Base-by-base conservation (phyloP, 371 early-diverging fungal species). In the Blakeslea trispora region DNA sequence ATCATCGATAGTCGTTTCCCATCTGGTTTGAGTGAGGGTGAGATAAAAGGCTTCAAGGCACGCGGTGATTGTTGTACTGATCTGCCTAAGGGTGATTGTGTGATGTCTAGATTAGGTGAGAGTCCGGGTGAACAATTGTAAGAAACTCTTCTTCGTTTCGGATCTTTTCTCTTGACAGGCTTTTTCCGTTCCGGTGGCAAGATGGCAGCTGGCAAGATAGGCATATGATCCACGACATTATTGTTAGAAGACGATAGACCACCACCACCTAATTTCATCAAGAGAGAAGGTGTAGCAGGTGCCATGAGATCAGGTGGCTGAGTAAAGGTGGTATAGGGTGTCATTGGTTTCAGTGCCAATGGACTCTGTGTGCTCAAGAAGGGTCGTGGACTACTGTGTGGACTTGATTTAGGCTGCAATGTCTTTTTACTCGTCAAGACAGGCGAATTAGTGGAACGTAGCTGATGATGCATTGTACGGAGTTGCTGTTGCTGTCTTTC, bases 191-290 rank as follows among this genome's bases (percentile, higher is more conserved):
- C 50, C 22, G 58, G 55, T 34, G 62, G 61, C n/a, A 71, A 28
- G 51, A 77, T 68, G 28, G 79, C 68, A n/a, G 67, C 75, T 15
- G 79, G 77, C 47, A 75, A 32, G 15, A 64, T 50, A 40, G 66
- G 56, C 66, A 74, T 68, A 44, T 68, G 61, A 21, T 74, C 74
- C 1, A 75, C 71, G n/a, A 63, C 65, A n/a, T n/a, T n/a, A 46
- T 54, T 10, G 40, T 19, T 34, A 55, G n/a, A n/a, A n/a, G n/a
- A n/a, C n/a, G n/a, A n/a, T n/a, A n/a, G n/a, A n/a, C n/a, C n/a
- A n/a, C 79, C 80, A 2, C 71, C 66, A 18, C 82, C 81, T 8
- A 88, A 43, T 41, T 83, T 82, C 87, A 87, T 87, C 17, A 88
- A 54, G 7, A 84, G 72, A 1, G 83, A 82, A 3, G 88, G 88